phyloP scores from a whole-genome alignment of 2,329 filamentous ascomycete species.

The Chalaropsis thielavioides region DNA sequence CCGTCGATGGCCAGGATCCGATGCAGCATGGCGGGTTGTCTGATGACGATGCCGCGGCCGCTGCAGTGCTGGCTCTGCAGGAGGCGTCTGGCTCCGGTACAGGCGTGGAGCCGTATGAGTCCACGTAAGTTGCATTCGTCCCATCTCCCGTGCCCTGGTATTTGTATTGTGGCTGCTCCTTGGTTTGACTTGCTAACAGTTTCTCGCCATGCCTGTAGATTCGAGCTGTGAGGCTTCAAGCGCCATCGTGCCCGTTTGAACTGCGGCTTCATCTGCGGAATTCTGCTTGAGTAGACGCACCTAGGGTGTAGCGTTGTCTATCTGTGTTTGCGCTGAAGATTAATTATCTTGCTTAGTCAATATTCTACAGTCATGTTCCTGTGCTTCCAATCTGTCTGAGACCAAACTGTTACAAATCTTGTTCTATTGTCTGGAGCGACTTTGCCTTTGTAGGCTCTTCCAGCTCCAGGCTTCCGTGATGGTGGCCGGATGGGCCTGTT shows the following conservation, averaged over 20 bases:
- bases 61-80: slow-evolving; percentile 4
- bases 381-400: too few species aligned
- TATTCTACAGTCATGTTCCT: too few species aligned
- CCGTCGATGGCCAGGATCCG: neutral
- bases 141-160: neutral
- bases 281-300: neutral
- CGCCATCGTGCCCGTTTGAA: too few species aligned
- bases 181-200: neutral
- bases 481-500: too few species aligned
- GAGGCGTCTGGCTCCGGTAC: slow-evolving; percentile 1
- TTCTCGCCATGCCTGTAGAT: neutral
- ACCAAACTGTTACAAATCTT: too few species aligned
- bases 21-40: neutral
- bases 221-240: neutral
- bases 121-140: neutral
- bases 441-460: too few species aligned
- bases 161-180: neutral
- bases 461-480: too few species aligned
- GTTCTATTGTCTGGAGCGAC: too few species aligned
- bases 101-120: slow-evolving; percentile 5
- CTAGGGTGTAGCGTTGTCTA: neutral
- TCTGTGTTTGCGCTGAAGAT: too few species aligned
- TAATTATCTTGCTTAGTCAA: too few species aligned
- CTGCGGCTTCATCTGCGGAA: neutral
- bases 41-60: slow-evolving; percentile 1